These are phyloP conservation scores for Mycena alexandri DNA, from an alignment of 768 basidiomycete species.

Conservation along the genomic window DNA sequence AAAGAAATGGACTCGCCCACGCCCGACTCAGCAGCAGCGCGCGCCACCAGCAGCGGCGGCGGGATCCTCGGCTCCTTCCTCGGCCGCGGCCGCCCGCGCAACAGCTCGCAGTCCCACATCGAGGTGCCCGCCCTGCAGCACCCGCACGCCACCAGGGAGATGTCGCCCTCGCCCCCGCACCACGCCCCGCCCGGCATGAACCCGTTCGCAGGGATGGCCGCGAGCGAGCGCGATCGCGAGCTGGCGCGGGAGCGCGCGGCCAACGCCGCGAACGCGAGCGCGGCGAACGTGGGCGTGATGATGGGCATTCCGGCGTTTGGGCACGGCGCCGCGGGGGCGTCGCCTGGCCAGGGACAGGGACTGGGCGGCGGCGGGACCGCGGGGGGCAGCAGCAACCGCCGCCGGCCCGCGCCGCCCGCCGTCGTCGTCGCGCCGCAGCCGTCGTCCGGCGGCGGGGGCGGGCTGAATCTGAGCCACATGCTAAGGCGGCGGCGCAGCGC, in stretches of 20 bases:
- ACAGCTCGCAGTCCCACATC: slow-evolving; percentile 73
- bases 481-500: slow-evolving; percentile 17
- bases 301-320: too few species aligned
- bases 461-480: slow-evolving; percentile 27
- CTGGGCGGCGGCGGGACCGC: background rate
- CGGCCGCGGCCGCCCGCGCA: slow-evolving; percentile 72
- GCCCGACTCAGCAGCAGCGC: slow-evolving; percentile 56
- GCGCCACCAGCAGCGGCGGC: slow-evolving; percentile 58
- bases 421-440: background rate
- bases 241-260: too few species aligned
- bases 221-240: too few species aligned
- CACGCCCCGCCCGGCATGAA: background rate
- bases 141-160: slow-evolving; percentile 47
- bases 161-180: slow-evolving; percentile 56
- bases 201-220: too few species aligned
- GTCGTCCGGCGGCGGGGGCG: background rate
- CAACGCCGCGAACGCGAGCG: too few species aligned
- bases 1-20: background rate
- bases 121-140: slow-evolving; percentile 43
- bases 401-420: background rate
- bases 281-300: too few species aligned
- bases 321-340: too few species aligned
- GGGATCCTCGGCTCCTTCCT: slow-evolving; percentile 82
- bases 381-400: slow-evolving; percentile 23
- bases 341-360: background rate